A percentile compares a stretch with the other conserved stretches of the same genome.
These are phyloP conservation scores for Cyclotella choctawhatcheeana DNA, from an alignment of 108 stramenopile genomes.

Conservation along the genomic window DNA sequence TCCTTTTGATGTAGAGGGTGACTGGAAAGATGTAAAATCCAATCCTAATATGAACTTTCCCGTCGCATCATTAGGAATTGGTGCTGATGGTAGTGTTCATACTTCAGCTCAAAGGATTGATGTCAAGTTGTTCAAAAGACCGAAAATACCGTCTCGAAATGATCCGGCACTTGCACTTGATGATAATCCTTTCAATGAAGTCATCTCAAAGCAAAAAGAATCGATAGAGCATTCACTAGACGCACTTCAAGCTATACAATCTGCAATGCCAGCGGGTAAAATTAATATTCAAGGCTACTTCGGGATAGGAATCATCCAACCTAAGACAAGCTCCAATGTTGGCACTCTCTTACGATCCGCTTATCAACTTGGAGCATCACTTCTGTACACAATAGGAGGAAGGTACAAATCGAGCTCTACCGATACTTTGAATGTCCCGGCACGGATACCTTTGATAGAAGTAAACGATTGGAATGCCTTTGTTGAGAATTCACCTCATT, in stretches of 20 bases:
- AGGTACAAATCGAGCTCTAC: slow-evolving; percentile 39
- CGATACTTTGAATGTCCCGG: slow-evolving; percentile 46
- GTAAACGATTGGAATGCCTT: slow-evolving; percentile 53
- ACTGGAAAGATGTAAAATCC: slow-evolving; percentile 13
- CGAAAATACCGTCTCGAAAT: slow-evolving; percentile 17
- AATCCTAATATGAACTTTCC: not conserved
- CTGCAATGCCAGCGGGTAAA: slow-evolving; percentile 30
- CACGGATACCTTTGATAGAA: slow-evolving; percentile 46
- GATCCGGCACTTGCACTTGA: slow-evolving; percentile 42
- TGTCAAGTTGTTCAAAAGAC: slow-evolving; percentile 39
- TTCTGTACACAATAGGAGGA: slow-evolving; percentile 51
- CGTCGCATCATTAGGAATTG: not conserved
- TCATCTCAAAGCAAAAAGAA: not conserved
- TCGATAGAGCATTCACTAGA: slow-evolving; percentile 28
- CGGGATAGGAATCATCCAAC: slow-evolving; percentile 45
- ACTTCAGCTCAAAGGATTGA: slow-evolving; percentile 23
- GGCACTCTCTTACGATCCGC: slow-evolving; percentile 47
- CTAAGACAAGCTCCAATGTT: slow-evolving; percentile 41
- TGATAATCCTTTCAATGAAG: slow-evolving; percentile 1
- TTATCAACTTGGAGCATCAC: slow-evolving; percentile 48
- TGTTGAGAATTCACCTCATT: slow-evolving; percentile 28
- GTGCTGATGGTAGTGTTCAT: not conserved
- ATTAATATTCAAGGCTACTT: slow-evolving; percentile 39
- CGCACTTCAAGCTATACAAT: slow-evolving; percentile 29
- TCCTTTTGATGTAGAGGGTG: slow-evolving; percentile 17